These are phyloP conservation scores for Powellomyces hirtus DNA, from an alignment of 192 early-diverging fungal species.

Conservation along the genomic window DNA sequence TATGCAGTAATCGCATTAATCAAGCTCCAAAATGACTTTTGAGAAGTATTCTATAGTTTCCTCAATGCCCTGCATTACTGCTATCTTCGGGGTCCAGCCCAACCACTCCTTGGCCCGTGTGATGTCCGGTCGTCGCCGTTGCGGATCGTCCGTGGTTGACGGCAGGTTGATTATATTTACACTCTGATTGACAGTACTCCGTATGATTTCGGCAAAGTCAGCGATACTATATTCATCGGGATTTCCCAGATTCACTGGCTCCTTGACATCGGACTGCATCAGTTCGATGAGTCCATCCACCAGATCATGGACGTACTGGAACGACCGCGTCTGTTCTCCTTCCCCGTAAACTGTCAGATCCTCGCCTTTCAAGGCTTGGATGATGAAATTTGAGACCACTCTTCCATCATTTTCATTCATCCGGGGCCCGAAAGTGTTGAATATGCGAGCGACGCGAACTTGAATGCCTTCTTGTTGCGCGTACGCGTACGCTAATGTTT, in stretches of 20 bases:
- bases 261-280: constrained; percentile 65
- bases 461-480: constrained; percentile 72
- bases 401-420: constrained; percentile 83
- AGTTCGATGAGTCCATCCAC: constrained; percentile 76
- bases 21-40: not conserved
- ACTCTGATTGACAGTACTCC: constrained; percentile 56
- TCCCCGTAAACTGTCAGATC: constrained; percentile 78
- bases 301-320: constrained; percentile 83
- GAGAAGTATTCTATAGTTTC: constrained; percentile 79
- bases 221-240: constrained; percentile 80
- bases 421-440: constrained; percentile 79
- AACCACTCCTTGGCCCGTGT: constrained; percentile 58
- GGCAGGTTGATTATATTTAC: constrained; percentile 63
- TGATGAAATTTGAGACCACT: constrained; percentile 84
- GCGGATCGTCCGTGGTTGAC: constrained; percentile 72
- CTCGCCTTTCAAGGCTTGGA: constrained; percentile 74
- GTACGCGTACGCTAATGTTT: constrained; percentile 77
- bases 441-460: constrained; percentile 75
- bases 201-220: constrained; percentile 75
- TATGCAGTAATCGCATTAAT: no score
- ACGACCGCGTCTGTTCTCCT: constrained; percentile 75
- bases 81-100: constrained; percentile 72
- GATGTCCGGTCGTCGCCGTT: constrained; percentile 75
- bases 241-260: constrained; percentile 80
- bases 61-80: constrained; percentile 72